Base-by-base conservation (phyloP, 305 asterid genomes). In the Petunia hybrid region DNA sequence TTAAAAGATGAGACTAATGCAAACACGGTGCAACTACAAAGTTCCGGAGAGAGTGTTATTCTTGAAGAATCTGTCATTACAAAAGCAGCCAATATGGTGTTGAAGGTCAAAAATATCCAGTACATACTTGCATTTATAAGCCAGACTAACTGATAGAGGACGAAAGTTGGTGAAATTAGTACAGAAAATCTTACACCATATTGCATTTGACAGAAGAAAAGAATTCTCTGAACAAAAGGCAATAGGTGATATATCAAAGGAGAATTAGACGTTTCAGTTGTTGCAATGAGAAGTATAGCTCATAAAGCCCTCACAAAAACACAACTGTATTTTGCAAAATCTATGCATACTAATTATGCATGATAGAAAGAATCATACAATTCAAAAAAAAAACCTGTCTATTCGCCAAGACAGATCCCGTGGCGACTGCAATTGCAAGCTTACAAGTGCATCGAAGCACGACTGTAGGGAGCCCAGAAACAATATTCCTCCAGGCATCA, bases 361-460 rank as follows among this genome's bases (percentile, higher is more conserved):
- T 13, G 35, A 10, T 8, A 73, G 63, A 35, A 12, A 22, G 60
- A 48, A 35, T 51, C 78, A 51, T 48, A 9, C 13, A 67, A 56
- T 83, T 0, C 22, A 22, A 22, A 22, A 22, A 22, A 22, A 22
- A 78, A 85, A 95, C 99, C 99, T 94, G 95, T 89, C 86, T 91
- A 22, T 89, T 46, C 22, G 92, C 99, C 88, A 95, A 78, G 74
- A 89, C 85, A 74, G 86, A 87, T 67, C 98, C 99, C 0, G 91
- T 78, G 45, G 90, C 89, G 64, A 95, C 91, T 57, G 98, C 98
- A 83, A 74, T 87, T 41, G 98, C 94, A 78, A 95, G 97, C 87
- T 89, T 92, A 88, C 89, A 67, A 67, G 99, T 95, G 89, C 98
- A 93, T 10, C 97, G 90, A 77, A 95, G 94, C 81, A 93, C 85